Conservation (phyloP, 106 monocot species). For the Phalaenopsis aphrodite region DNA sequence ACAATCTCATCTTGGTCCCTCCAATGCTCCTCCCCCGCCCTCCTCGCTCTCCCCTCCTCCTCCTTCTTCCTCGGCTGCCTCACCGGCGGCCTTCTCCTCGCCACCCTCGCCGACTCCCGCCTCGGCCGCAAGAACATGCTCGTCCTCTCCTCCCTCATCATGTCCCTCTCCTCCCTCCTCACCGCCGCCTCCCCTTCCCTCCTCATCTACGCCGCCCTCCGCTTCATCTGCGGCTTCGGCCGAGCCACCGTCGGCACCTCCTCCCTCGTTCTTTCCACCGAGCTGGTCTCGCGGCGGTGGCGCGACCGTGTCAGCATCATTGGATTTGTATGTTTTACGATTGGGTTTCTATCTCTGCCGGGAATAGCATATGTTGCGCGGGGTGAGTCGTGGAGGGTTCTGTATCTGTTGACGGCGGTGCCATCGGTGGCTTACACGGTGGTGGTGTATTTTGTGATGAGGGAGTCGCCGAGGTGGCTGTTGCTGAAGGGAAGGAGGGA, state of each 20-base stretch:
- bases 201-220: constrained; percentile 13
- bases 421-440: constrained; percentile 18
- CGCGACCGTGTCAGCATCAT: constrained; percentile 13
- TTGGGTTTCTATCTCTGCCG: background rate
- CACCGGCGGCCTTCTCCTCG: constrained; percentile 53
- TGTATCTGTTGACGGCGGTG: constrained; percentile 23
- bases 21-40: too few species aligned
- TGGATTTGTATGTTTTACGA: constrained; percentile 21
- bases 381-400: constrained; percentile 20
- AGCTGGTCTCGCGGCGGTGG: constrained; percentile 15
- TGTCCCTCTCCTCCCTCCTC: constrained; percentile 12
- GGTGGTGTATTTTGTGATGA: constrained; percentile 1
- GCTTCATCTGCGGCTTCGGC: constrained; percentile 22
- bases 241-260: constrained; percentile 17
- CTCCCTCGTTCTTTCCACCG: constrained; percentile 26
- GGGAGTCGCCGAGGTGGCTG: constrained; percentile 33
- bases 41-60: constrained; percentile 44
- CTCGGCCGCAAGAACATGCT: constrained; percentile 60
- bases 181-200: constrained; percentile 7
- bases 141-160: constrained; percentile 24
- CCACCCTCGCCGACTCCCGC: constrained; percentile 57
- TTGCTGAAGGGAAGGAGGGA: constrained; percentile 1
- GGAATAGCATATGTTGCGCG: constrained; percentile 18
- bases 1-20: constrained; percentile 34
- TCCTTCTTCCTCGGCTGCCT: constrained; percentile 44